These are phyloP conservation scores for Pythium rishiriense DNA, from an alignment of 352 stramenopile species.

Conservation along the genomic window DNA sequence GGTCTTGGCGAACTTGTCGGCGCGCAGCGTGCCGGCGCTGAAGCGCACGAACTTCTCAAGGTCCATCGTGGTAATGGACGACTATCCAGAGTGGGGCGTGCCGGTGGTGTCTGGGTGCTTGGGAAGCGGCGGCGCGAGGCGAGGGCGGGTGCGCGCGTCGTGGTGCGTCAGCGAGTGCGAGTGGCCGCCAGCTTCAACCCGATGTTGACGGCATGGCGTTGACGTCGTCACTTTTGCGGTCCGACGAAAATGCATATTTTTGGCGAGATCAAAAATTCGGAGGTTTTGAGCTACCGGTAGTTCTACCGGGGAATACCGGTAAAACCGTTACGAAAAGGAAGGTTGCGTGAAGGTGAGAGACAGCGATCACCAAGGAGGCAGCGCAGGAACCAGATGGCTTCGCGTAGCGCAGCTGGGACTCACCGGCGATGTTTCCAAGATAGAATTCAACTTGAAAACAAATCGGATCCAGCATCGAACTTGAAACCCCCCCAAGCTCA, in stretches of 20 bases:
- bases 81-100: neutral
- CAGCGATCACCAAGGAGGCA: conserved; percentile 8
- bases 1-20: conserved; percentile 87
- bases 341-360: conserved; percentile 2
- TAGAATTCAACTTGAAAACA: too few species aligned
- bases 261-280: neutral
- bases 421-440: too few species aligned
- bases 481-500: too few species aligned
- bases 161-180: conserved; percentile 12
- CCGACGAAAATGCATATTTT: conserved; percentile 17
- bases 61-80: conserved; percentile 35
- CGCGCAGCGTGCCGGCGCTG: conserved; percentile 53
- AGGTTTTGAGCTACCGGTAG: conserved; percentile 2
- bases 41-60: conserved; percentile 74
- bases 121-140: neutral
- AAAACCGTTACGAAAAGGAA: neutral
- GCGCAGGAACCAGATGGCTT: conserved; percentile 7
- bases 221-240: conserved; percentile 22
- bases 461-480: too few species aligned
- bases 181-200: conserved; percentile 24
- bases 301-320: conserved; percentile 2
- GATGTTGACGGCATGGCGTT: conserved; percentile 25
- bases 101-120: neutral
- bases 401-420: neutral
- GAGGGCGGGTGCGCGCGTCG: neutral